phyloP scores from a whole-genome alignment of 164 flowering plant species.

The Pachysandra terminalis region DNA sequence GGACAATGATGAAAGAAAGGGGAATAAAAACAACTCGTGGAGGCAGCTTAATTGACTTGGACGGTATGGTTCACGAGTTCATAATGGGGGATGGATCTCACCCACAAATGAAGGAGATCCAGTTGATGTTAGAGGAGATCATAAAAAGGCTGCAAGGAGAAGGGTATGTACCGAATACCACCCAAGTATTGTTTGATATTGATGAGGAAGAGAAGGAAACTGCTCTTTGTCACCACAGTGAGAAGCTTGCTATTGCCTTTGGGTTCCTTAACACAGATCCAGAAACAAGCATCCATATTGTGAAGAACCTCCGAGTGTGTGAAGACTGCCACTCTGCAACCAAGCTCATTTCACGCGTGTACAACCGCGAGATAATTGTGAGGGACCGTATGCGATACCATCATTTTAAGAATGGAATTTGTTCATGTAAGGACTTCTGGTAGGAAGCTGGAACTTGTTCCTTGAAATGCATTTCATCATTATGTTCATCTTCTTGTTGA shows the following conservation, averaged over 20 bases:
- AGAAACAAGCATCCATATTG: constrained; percentile 30
- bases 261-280: constrained; percentile 29
- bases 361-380: constrained; percentile 32
- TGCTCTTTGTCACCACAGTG: constrained; percentile 33
- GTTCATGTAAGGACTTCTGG: constrained; percentile 42
- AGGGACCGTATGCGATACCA: constrained; percentile 39
- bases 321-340: constrained; percentile 37
- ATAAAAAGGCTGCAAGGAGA: constrained; percentile 21
- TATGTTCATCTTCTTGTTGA: too few relatives aligned
- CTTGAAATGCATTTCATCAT: too few relatives aligned
- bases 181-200: constrained; percentile 33
- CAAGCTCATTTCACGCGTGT: constrained; percentile 33
- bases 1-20: constrained; percentile 38
- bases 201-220: constrained; percentile 47
- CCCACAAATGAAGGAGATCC: constrained; percentile 29
- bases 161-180: constrained; percentile 31
- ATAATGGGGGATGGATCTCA: constrained; percentile 33
- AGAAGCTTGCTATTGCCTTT: constrained; percentile 38
- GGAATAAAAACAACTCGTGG: constrained; percentile 38
- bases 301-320: constrained; percentile 41
- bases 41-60: constrained; percentile 32
- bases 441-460: too few relatives aligned
- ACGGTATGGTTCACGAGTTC: constrained; percentile 32
- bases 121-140: constrained; percentile 25
- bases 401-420: constrained; percentile 32